Evolutionary conservation across 1,284 basidiomycete genomes (phyloP), one percentile per base, ranked within the genome.

Genomic region (Singerocomus inundabilis): DNA sequence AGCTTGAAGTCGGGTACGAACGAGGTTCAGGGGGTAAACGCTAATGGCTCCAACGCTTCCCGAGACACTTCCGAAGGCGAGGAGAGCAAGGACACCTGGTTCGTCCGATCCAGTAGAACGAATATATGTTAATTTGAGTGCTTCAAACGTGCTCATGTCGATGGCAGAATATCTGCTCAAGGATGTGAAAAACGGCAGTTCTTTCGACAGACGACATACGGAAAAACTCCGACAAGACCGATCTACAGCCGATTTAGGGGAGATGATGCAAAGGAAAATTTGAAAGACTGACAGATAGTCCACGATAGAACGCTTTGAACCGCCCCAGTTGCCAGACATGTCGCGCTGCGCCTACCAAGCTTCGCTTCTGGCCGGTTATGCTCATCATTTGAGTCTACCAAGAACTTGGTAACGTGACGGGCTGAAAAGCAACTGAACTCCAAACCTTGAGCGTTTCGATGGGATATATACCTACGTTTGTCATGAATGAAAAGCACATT

Each of bases 141-240:
- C 90, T 72, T 96, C 93, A 52, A 94, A 96, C 1, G 93, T 93
- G 61, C 89, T 91, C 93, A 96, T 94, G 69, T 96, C 93, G 56
- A 96, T 96, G 8, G 93, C 93, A 18, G 88, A 88, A 68, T 89
- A 89, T 52, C 84, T 87, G 45, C 53, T 47, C 49, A 44, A 26
- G 16, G 8, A 48, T 16, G 18, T 56, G 36, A 54, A 47, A 46
- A 40, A 35, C 0, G 4, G 2, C 36, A 3, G 34, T 28, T 28
- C 18, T 16, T 5, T 21, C 26, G 42, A 49, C 11, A 24, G 18
- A 38, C 4, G 35, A 70, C 84, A 49, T 79, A 93, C 75, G 91
- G 93, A 70, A 95, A 95, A 34, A 95, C 92, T 31, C 93, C 93
- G 53, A 94, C 66, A 34, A 95, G 78, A 43, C 92, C 93, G 57